These are phyloP conservation scores for Malassezia japonica DNA, from an alignment of 1,284 basidiomycete species.

Conservation along the genomic window DNA sequence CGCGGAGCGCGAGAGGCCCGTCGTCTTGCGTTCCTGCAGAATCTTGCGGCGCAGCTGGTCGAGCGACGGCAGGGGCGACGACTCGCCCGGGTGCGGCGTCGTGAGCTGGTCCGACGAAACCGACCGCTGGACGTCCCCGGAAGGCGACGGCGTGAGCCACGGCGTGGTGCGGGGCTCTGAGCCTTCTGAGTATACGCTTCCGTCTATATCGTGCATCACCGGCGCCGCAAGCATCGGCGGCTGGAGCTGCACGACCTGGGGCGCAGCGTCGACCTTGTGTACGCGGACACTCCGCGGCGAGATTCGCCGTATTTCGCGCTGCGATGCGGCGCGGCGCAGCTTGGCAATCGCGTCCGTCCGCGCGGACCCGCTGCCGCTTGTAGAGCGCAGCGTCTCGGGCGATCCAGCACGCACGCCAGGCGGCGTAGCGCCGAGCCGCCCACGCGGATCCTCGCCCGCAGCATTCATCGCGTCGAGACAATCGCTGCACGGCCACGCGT, in stretches of 20 bases:
- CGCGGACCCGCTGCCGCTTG: too few species aligned
- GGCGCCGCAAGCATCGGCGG: neutral
- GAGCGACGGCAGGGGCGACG: constrained; percentile 37
- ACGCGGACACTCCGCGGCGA: constrained; percentile 2
- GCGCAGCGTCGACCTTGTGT: neutral
- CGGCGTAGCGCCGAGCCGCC: neutral
- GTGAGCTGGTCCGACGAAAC: neutral
- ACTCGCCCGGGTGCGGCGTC: neutral
- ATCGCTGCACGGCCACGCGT: too few species aligned
- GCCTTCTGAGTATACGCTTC: neutral
- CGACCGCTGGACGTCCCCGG: neutral
- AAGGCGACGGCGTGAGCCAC: constrained; percentile 1
- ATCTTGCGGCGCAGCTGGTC: constrained; percentile 42
- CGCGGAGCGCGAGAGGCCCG: constrained; percentile 31
- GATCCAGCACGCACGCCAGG: neutral
- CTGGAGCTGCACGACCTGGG: neutral
- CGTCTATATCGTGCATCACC: neutral
- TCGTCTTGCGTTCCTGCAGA: constrained; percentile 31
- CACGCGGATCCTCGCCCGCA: neutral
- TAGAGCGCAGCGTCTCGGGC: neutral
- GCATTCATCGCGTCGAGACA: neutral
- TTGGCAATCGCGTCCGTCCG: constrained; percentile 12
- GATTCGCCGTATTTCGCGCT: constrained; percentile 11
- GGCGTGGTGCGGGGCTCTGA: neutral
- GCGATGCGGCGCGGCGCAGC: constrained; percentile 16